A percentile compares a stretch with the other conserved stretches of the same genome.
Evolutionary conservation across 371 early-diverging fungal species (phyloP).

Genomic region (Mucor piriformis): DNA sequence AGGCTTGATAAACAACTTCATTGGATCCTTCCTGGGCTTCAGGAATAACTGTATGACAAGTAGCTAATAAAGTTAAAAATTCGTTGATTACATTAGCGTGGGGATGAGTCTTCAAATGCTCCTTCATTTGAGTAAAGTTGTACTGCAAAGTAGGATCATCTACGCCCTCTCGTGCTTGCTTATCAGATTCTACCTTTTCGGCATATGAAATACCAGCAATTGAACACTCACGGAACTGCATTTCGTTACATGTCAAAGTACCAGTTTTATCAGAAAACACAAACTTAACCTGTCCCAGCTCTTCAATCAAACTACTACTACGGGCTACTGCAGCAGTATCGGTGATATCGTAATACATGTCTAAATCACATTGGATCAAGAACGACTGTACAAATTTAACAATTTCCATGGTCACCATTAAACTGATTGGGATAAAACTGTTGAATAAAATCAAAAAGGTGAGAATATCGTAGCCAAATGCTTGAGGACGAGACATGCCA

Average conservation of each 20-base stretch:
- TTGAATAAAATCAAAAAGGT: slow-evolving; percentile 90
- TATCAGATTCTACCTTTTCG: slow-evolving; percentile 75
- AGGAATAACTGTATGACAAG: slow-evolving; percentile 97
- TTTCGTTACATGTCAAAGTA: slow-evolving; percentile 95
- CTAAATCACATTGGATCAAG: slow-evolving; percentile 83
- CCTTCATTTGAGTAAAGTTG: slow-evolving; percentile 66
- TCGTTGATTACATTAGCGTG: slow-evolving; percentile 71
- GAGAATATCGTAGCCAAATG: slow-evolving; percentile 76
- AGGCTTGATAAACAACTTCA: slow-evolving; percentile 82
- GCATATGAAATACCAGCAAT: slow-evolving; percentile 81
- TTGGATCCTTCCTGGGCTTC: slow-evolving; percentile 74
- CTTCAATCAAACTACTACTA: slow-evolving; percentile 91
- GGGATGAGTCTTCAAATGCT: slow-evolving; percentile 65
- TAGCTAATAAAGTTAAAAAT: slow-evolving; percentile 83
- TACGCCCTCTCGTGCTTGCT: slow-evolving; percentile 71
- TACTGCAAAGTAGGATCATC: slow-evolving; percentile 66
- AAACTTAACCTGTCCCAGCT: slow-evolving; percentile 88
- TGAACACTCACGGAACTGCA: slow-evolving; percentile 90
- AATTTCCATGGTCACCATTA: slow-evolving; percentile 93
- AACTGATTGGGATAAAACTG: slow-evolving; percentile 90
- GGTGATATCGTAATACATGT: slow-evolving; percentile 83
- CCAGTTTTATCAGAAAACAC: slow-evolving; percentile 94
- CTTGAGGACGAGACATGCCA: slow-evolving; percentile 27
- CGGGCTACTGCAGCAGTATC: slow-evolving; percentile 86
- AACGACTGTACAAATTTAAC: slow-evolving; percentile 83